Evolutionary conservation across 75 land plant genomes (phyloP).

Genomic region (Cupressus sempervirens): DNA sequence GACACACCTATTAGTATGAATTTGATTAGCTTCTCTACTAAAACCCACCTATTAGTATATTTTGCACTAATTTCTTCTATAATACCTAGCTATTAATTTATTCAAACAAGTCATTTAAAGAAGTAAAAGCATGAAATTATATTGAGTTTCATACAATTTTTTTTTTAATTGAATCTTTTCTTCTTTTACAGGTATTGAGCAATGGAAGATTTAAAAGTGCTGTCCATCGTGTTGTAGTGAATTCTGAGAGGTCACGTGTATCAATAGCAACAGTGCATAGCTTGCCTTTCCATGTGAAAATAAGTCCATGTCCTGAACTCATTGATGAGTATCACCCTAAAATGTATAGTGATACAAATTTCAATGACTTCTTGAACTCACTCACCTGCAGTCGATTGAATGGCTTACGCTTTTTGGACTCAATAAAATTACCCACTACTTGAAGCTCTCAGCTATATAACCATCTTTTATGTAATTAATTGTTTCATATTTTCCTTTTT

Average conservation of each 20-base stretch:
- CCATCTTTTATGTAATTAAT: no score
- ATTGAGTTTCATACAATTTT: background rate
- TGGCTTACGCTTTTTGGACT: slow-evolving; percentile 40
- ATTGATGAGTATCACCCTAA: slow-evolving; percentile 41
- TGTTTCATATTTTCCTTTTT: no score
- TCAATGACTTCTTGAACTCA: slow-evolving; percentile 43
- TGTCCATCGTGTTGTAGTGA: slow-evolving; percentile 68
- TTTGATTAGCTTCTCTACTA: no score
- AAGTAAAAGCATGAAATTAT: background rate
- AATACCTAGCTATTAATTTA: no score
- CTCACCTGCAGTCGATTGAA: slow-evolving; percentile 28
- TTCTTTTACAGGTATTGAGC: slow-evolving; percentile 51
- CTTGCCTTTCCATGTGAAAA: slow-evolving; percentile 23
- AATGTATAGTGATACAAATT: slow-evolving; percentile 51
- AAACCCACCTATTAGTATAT: no score
- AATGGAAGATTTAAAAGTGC: slow-evolving; percentile 75
- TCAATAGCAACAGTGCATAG: slow-evolving; percentile 70
- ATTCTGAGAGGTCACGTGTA: slow-evolving; percentile 36
- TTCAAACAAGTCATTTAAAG: no score
- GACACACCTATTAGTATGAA: no score
- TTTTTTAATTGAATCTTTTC: background rate
- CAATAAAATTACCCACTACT: slow-evolving; percentile 6
- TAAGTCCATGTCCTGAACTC: slow-evolving; percentile 43
- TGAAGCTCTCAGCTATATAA: no score
- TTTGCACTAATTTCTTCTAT: no score